Base-by-base conservation (phyloP, 2,329 filamentous ascomycete species). In the Teratosphaeria zuluensis region DNA sequence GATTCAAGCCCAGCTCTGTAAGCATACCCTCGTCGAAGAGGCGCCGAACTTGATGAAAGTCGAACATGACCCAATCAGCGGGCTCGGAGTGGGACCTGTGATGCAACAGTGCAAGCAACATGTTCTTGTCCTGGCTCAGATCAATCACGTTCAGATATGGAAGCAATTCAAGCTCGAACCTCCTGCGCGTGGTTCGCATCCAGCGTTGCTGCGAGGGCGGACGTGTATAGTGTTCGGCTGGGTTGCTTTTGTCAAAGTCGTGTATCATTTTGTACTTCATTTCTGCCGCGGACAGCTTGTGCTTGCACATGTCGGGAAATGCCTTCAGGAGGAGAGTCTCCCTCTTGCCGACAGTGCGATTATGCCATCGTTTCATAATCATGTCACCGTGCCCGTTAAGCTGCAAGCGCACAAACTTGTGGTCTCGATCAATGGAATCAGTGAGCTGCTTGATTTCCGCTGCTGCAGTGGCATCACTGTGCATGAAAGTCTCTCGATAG, bases 101-200 rank as follows among this genome's bases (percentile, higher is more conserved):
- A 46, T 61, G 58, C 11, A 66, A 33, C 3, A 66, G 53, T 1
- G 57, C 57, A 1, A 66, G 56, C 1, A 66, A 32, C 11, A 55
- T 32, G 2, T 14, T 35, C 9, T 54, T 19, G 24, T 58, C 58
- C 16, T 63, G 31, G 31, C 59, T 56, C 6, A 66, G 19, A 16
- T 54, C 57, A 4, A 59, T 56, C 0, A 59, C 8, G 54, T 60
- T 57, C 2, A 66, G 58, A 19, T 62, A 63, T 6, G 63, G 60
- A 11, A 62, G 7, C 32, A 64, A 42, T 9, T 57, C 55, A 9
- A 24, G 28, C 21, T 57, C 57, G 12, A 28, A 52, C 7, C 46
- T 38, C 31, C 53, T 56, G 0, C 19, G 9, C 24, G 24, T 28
- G 24, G 24, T 53, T 38, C 8, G 21, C 16, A 3, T 33, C 53